Evolutionary conservation across 2,329 filamentous ascomycete species (phyloP).

Genomic region (Cladosporium halotolerans): DNA sequence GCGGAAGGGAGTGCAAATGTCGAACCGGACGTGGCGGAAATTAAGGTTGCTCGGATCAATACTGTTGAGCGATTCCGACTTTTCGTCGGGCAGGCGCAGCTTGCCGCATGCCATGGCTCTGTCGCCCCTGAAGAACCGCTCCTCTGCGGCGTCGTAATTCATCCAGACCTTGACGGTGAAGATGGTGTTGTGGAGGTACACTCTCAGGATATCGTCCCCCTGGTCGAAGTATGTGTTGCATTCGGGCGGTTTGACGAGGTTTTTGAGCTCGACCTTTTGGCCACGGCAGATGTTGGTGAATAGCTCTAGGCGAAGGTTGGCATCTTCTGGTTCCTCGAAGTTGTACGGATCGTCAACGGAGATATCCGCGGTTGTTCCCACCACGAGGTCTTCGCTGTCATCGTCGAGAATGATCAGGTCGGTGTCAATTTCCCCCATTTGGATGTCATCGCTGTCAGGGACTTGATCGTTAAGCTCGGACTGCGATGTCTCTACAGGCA

Average conservation of each 20-base stretch:
- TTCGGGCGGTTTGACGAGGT: neutral
- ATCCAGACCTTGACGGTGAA: slow-evolving; percentile 15
- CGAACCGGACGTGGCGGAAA: slow-evolving; percentile 1
- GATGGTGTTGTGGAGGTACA: slow-evolving; percentile 11
- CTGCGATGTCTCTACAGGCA: neutral
- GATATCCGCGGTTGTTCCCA: neutral
- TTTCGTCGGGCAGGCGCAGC: neutral
- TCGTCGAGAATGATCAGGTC: neutral
- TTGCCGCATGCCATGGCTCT: neutral
- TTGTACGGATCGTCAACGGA: neutral
- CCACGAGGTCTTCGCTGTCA: neutral
- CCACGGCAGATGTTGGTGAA: neutral
- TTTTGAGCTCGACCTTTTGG: neutral
- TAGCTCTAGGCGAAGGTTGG: neutral
- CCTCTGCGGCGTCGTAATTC: slow-evolving; percentile 18
- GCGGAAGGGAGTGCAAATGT: slow-evolving; percentile 10
- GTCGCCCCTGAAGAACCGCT: slow-evolving; percentile 14
- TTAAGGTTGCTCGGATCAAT: neutral
- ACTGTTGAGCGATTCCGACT: neutral
- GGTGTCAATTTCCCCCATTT: neutral
- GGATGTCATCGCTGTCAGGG: neutral
- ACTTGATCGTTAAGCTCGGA: neutral
- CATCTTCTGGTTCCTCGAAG: neutral
- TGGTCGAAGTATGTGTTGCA: neutral
- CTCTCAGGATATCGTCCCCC: slow-evolving; percentile 6